phyloP scores from a whole-genome alignment of 1,284 basidiomycete species.

The Ceratobasidium sp. region DNA sequence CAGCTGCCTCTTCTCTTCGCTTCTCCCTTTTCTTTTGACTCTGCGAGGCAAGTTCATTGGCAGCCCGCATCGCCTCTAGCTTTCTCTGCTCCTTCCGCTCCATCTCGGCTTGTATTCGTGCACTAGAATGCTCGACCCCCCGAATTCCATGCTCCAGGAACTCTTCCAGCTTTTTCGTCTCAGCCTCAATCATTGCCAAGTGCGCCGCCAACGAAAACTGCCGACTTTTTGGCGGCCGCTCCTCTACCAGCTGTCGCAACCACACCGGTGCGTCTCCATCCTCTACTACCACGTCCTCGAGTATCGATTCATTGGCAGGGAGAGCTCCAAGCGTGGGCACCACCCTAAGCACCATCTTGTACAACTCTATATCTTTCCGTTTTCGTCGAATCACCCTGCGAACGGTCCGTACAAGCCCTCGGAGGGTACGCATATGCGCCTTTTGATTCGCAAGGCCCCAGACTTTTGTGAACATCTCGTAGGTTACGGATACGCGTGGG shows the following conservation, averaged over 20 bases:
- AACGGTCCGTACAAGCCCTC: conserved; percentile 60
- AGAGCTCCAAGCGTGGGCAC: conserved; percentile 5
- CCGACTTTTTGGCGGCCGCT: conserved; percentile 7
- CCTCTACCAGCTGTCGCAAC: conserved; percentile 22
- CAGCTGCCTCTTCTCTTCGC: neutral
- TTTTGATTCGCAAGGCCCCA: conserved; percentile 62
- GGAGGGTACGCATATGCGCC: conserved; percentile 62
- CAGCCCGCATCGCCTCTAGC: conserved; percentile 26
- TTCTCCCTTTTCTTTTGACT: conserved; percentile 37
- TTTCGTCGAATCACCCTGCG: conserved; percentile 56
- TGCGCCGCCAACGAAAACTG: conserved; percentile 1
- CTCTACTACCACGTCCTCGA: neutral
- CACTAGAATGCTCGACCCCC: conserved; percentile 35
- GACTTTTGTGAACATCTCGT: conserved; percentile 61
- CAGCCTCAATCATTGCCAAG: conserved; percentile 1
- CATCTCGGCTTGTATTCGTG: conserved; percentile 9
- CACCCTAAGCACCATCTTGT: conserved; percentile 42
- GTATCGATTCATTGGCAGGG: neutral
- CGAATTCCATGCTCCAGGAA: conserved; percentile 19
- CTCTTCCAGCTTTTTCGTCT: conserved; percentile 12
- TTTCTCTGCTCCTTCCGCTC: conserved; percentile 23
- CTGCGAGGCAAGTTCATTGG: conserved; percentile 18
- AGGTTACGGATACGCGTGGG: conserved; percentile 61
- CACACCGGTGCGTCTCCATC: conserved; percentile 13
- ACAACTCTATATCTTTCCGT: conserved; percentile 56